A percentile compares a stretch with the other conserved stretches of the same genome.
These are phyloP conservation scores for Cryptosporidium xiaoi DNA, from an alignment of 169 alveolate genomes.

Conservation along the genomic window DNA sequence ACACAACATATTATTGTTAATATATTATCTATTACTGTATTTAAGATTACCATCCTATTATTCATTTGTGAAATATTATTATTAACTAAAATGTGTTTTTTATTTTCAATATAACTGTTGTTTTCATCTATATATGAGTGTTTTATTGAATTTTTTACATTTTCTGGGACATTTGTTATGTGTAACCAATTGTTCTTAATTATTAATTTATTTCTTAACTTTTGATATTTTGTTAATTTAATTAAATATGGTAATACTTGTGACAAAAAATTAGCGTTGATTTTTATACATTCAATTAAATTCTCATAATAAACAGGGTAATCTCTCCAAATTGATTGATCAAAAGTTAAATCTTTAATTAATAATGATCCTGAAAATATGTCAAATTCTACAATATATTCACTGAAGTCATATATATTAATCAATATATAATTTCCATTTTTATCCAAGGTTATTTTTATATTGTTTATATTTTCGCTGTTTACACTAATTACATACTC, in stretches of 20 bases:
- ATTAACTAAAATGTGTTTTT: background rate
- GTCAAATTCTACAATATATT: conserved; percentile 29
- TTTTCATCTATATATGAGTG: background rate
- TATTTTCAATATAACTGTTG: background rate
- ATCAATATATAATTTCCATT: conserved; percentile 14
- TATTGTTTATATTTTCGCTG: too few relatives aligned
- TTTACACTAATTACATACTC: too few relatives aligned
- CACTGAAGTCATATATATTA: conserved; percentile 12
- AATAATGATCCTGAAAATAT: conserved; percentile 50
- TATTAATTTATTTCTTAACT: conserved; percentile 3
- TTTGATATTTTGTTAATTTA: conserved; percentile 52
- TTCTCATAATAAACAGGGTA: conserved; percentile 49
- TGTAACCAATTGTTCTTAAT: conserved; percentile 19
- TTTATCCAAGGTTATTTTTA: background rate
- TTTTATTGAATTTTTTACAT: conserved; percentile 24
- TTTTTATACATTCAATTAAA: conserved; percentile 6
- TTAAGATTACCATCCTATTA: background rate
- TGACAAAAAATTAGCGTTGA: conserved; percentile 7
- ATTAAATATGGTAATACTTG: conserved; percentile 20
- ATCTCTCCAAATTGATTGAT: conserved; percentile 39
- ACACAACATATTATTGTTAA: conserved; percentile 2
- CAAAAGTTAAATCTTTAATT: conserved; percentile 14
- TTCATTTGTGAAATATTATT: background rate
- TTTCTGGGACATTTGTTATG: conserved; percentile 3
- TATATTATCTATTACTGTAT: conserved; percentile 22